phyloP scores from a whole-genome alignment of 2,329 filamentous ascomycete genomes.

The Cladosporium halotolerans region DNA sequence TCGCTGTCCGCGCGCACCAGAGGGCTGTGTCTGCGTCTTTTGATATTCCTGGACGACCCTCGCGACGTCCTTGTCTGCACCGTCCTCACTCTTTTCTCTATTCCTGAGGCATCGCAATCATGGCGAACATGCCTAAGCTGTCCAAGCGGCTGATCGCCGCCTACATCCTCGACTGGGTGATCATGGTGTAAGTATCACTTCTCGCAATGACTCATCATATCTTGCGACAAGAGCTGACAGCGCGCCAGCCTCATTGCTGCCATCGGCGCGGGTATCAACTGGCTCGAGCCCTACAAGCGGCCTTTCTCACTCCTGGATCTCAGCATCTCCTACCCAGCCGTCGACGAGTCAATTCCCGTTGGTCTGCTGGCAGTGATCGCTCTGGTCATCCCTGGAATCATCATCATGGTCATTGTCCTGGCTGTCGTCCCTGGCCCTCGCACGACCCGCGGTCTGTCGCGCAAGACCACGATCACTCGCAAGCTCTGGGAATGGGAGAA shows the following conservation, averaged over 20 bases:
- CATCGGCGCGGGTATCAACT: constrained; percentile 46
- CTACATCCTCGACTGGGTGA: constrained; percentile 69
- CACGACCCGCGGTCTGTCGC: constrained; percentile 35
- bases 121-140: constrained; percentile 9
- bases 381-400: constrained; percentile 55
- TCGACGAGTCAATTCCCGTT: constrained; percentile 65
- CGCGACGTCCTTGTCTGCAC: neutral
- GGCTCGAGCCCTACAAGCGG: constrained; percentile 58
- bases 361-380: constrained; percentile 59
- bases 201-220: neutral
- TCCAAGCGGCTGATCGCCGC: constrained; percentile 50
- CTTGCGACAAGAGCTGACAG: constrained; percentile 3
- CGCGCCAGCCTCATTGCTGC: constrained; percentile 17
- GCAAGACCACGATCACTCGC: constrained; percentile 62
- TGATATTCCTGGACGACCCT: neutral
- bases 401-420: constrained; percentile 64
- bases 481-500: constrained; percentile 88
- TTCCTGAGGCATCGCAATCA: neutral
- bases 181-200: constrained; percentile 49
- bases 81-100: neutral
- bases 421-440: constrained; percentile 66
- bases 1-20: constrained; percentile 6
- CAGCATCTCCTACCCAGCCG: constrained; percentile 71
- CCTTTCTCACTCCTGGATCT: constrained; percentile 69
- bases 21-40: neutral